Percentiles rank a stretch among this genome's conserved stretches.
Conservation (phyloP, 257 asterid genomes). For the Catharanthus roseus region DNA sequence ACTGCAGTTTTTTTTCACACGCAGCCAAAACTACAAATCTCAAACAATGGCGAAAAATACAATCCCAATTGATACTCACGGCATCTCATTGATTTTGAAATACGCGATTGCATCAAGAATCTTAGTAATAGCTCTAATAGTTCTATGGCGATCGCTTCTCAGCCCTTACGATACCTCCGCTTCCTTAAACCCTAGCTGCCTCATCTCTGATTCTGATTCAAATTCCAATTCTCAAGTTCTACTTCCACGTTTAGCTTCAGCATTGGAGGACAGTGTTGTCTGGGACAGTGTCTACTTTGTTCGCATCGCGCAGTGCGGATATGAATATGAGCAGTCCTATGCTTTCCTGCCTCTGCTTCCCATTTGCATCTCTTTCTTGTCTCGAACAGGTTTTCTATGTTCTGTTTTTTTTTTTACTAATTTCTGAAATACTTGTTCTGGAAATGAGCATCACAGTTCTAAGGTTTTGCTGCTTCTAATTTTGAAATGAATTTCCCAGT, state of each 20-base stretch:
- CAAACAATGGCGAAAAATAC: background rate
- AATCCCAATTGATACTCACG: slow-evolving; percentile 1
- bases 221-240: slow-evolving; percentile 21
- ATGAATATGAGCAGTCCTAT: slow-evolving; percentile 87
- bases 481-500: background rate
- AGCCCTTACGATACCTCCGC: slow-evolving; percentile 88
- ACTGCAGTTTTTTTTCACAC: background rate
- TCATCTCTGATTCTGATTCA: slow-evolving; percentile 20
- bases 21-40: background rate
- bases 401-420: too few species aligned
- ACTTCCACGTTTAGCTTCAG: slow-evolving; percentile 49
- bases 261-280: slow-evolving; percentile 71
- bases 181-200: slow-evolving; percentile 69
- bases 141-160: slow-evolving; percentile 66
- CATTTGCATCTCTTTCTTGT: slow-evolving; percentile 52
- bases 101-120: slow-evolving; percentile 53
- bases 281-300: slow-evolving; percentile 90
- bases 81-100: slow-evolving; percentile 34
- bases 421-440: background rate
- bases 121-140: slow-evolving; percentile 32
- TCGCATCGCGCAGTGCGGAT: slow-evolving; percentile 84
- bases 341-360: slow-evolving; percentile 96
- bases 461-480: too few species aligned
- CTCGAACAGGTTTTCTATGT: slow-evolving; percentile 51
- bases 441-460: too few species aligned